Percentiles rank a stretch among this genome's conserved stretches.
phyloP scores from a whole-genome alignment of 2,329 filamentous ascomycete genomes.

The Colletotrichum phormii region DNA sequence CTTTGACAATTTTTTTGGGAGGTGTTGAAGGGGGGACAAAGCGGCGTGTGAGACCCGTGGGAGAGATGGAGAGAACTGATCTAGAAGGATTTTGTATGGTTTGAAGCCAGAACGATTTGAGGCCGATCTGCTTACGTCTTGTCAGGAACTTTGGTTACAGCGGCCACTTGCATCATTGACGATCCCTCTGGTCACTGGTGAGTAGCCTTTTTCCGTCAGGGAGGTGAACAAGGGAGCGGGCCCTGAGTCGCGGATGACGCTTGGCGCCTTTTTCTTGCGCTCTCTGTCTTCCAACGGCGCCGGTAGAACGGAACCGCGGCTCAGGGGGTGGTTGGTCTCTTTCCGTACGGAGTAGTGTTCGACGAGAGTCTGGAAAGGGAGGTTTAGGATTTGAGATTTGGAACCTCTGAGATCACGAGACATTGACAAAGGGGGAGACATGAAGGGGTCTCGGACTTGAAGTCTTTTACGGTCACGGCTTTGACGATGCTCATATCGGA shows the following conservation, averaged over 20 bases:
- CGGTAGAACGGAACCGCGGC: constrained; percentile 24
- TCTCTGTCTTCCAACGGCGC: neutral
- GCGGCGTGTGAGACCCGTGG: neutral
- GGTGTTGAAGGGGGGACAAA: constrained; percentile 5
- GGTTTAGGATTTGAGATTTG: neutral
- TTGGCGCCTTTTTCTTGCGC: neutral
- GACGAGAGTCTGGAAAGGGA: neutral
- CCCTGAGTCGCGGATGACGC: neutral
- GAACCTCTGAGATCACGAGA: neutral
- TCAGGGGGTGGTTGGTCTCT: neutral
- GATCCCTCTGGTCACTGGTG: neutral
- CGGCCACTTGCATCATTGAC: neutral
- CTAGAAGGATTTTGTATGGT: neutral
- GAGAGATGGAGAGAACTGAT: neutral
- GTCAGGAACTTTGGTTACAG: neutral
- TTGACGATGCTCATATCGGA: neutral
- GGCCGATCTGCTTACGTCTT: neutral
- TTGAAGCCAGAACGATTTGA: neutral
- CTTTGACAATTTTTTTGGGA: neutral
- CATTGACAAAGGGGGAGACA: neutral
- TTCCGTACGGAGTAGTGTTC: neutral
- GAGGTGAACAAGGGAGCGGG: neutral
- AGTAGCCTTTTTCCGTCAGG: too few relatives aligned
- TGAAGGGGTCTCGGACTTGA: neutral
- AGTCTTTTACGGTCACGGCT: neutral